Evolutionary conservation across 768 basidiomycete species (phyloP).

Genomic region (Russula ochroleuca): DNA sequence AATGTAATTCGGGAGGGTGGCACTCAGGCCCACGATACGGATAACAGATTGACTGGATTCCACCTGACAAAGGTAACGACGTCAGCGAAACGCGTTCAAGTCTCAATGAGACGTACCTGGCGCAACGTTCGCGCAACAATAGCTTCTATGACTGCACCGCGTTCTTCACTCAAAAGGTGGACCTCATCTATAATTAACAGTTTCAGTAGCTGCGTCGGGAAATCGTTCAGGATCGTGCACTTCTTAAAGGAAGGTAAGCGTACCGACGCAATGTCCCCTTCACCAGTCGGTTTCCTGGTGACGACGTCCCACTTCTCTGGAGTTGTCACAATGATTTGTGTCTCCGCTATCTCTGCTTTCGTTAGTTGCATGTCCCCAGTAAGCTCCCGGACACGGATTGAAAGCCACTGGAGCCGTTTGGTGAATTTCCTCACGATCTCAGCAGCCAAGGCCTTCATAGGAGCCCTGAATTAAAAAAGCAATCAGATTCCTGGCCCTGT

Average conservation of each 20-base stretch:
- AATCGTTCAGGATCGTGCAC: not conserved
- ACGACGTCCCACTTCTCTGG: slow-evolving; percentile 99
- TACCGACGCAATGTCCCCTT: slow-evolving; percentile 93
- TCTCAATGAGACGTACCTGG: slow-evolving; percentile 47
- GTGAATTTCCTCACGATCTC: slow-evolving; percentile 92
- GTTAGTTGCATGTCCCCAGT: slow-evolving; percentile 94
- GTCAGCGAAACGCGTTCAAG: slow-evolving; percentile 1
- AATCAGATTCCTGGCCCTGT: not conserved
- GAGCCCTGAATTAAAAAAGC: slow-evolving; percentile 53
- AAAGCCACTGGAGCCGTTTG: slow-evolving; percentile 87
- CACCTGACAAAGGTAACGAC: slow-evolving; percentile 48
- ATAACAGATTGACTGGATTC: slow-evolving; percentile 96
- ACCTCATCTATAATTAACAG: slow-evolving; percentile 97
- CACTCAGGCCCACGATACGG: slow-evolving; percentile 92
- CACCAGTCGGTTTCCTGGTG: slow-evolving; percentile 92
- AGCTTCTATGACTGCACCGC: slow-evolving; percentile 96
- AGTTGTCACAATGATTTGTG: slow-evolving; percentile 97
- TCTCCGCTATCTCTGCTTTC: slow-evolving; percentile 86
- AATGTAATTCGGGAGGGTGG: slow-evolving; percentile 94
- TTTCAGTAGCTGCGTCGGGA: slow-evolving; percentile 65
- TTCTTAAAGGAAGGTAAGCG: slow-evolving; percentile 30
- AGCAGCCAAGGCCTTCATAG: slow-evolving; percentile 96
- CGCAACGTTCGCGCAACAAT: slow-evolving; percentile 95
- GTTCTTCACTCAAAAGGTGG: slow-evolving; percentile 93
- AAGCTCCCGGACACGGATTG: slow-evolving; percentile 80